phyloP scores from a whole-genome alignment of 2,329 filamentous ascomycete species.

The Fusarium sp. region DNA sequence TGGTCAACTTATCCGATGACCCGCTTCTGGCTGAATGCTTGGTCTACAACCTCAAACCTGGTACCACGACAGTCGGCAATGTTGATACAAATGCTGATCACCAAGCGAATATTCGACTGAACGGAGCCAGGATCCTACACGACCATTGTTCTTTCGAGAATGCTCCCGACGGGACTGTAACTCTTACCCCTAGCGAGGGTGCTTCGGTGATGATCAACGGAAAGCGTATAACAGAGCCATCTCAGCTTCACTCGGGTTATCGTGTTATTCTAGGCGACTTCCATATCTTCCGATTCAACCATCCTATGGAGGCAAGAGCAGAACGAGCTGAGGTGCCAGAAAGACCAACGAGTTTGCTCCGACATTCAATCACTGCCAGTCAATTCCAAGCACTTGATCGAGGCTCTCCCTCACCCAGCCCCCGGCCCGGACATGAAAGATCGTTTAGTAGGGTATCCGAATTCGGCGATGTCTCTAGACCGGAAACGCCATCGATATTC shows the following conservation, averaged over 20 bases:
- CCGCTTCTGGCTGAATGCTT: constrained; percentile 94
- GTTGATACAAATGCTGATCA: constrained; percentile 82
- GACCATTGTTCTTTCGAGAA: constrained; percentile 97
- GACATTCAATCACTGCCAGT: constrained; percentile 80
- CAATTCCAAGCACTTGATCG: constrained; percentile 71
- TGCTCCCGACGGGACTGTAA: constrained; percentile 86
- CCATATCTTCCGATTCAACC: constrained; percentile 98
- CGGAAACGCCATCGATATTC: constrained; percentile 81
- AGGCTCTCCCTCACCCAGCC: constrained; percentile 71
- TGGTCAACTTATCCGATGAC: constrained; percentile 97
- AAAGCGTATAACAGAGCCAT: constrained; percentile 86
- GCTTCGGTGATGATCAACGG: constrained; percentile 99
- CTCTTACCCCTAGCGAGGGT: constrained; percentile 87
- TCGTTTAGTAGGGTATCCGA: constrained; percentile 86
- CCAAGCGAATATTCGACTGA: constrained; percentile 89
- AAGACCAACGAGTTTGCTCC: constrained; percentile 76
- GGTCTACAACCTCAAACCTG: constrained; percentile 97
- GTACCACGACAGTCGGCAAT: constrained; percentile 93
- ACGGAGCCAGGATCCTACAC: constrained; percentile 90
- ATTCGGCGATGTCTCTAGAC: constrained; percentile 76
- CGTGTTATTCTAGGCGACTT: constrained; percentile 97
- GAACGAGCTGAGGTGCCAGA: constrained; percentile 82
- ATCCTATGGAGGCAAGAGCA: constrained; percentile 93
- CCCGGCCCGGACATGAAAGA: constrained; percentile 78
- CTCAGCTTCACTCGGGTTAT: constrained; percentile 89